phyloP scores from a whole-genome alignment of 2,329 filamentous ascomycete genomes.

The Scortechinia acanthostroma region DNA sequence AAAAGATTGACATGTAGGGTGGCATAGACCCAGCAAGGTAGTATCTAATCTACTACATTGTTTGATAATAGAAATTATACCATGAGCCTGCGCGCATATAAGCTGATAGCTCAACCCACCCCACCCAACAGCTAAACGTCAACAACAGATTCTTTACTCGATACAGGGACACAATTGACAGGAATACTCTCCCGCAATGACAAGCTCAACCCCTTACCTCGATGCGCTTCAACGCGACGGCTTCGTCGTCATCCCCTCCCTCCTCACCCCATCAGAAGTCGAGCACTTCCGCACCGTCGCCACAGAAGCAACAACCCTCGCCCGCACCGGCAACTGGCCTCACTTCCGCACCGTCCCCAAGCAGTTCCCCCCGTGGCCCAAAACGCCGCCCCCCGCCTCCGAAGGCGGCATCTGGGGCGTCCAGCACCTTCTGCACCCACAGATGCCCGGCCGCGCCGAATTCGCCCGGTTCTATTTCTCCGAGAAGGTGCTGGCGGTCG shows the following conservation, averaged over 20 bases:
- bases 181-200: conserved; percentile 1
- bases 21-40: too few species aligned
- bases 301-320: neutral
- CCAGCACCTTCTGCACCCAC: conserved; percentile 9
- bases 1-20: too few species aligned
- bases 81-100: too few species aligned
- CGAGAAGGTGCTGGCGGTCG: neutral
- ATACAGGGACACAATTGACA: neutral
- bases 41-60: too few species aligned
- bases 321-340: conserved; percentile 3
- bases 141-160: too few species aligned
- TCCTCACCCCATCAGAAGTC: neutral
- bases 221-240: neutral
- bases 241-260: neutral
- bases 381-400: neutral
- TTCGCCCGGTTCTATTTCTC: conserved; percentile 1
- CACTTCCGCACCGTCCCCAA: conserved; percentile 9
- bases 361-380: conserved; percentile 9
- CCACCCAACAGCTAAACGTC: too few species aligned
- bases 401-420: conserved; percentile 10
- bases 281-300: neutral
- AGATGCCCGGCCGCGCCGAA: neutral
- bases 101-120: too few species aligned
- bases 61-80: too few species aligned
- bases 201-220: conserved; percentile 13